A percentile compares a stretch with the other conserved stretches of the same genome.
phyloP scores from a whole-genome alignment of 768 basidiomycete species.

The Leucosporidium creatinivorum region DNA sequence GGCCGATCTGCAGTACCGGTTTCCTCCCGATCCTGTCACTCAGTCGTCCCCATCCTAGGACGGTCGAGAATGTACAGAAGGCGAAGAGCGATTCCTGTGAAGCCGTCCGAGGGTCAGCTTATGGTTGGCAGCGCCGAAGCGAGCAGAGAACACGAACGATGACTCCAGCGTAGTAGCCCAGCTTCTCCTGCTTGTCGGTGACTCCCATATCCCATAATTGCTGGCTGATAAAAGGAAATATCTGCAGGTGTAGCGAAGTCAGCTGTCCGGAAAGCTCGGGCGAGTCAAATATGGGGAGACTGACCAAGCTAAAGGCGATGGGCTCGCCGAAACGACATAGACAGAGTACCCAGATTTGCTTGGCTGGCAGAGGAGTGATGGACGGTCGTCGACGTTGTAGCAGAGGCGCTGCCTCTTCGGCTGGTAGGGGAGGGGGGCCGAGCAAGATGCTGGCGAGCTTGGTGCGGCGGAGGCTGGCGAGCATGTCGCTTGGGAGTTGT shows the following conservation, averaged over 20 bases:
- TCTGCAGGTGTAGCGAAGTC: neutral
- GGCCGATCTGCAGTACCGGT: slow-evolving; percentile 34
- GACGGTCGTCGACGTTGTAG: neutral
- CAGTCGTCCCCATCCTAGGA: slow-evolving; percentile 33
- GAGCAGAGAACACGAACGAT: neutral
- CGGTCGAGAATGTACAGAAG: slow-evolving; percentile 29
- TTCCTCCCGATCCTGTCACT: slow-evolving; percentile 36
- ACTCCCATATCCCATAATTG: slow-evolving; percentile 14
- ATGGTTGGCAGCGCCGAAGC: too few species aligned
- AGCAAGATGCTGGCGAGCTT: too few species aligned
- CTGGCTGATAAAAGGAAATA: slow-evolving; percentile 2
- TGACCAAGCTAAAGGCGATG: neutral
- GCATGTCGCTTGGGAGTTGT: too few species aligned
- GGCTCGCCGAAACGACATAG: slow-evolving; percentile 27
- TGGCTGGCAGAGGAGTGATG: neutral
- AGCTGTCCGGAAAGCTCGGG: neutral
- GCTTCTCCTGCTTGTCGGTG: slow-evolving; percentile 17
- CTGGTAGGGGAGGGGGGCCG: too few species aligned
- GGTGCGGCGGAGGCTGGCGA: too few species aligned
- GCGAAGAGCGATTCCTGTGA: slow-evolving; percentile 31
- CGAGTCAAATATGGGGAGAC: too few species aligned
- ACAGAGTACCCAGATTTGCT: slow-evolving; percentile 24
- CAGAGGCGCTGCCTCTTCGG: too few species aligned
- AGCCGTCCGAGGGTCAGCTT: neutral
- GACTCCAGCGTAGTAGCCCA: neutral